phyloP scores from a whole-genome alignment of 495 filamentous ascomycete species.

The Aspergillus asperescens region DNA sequence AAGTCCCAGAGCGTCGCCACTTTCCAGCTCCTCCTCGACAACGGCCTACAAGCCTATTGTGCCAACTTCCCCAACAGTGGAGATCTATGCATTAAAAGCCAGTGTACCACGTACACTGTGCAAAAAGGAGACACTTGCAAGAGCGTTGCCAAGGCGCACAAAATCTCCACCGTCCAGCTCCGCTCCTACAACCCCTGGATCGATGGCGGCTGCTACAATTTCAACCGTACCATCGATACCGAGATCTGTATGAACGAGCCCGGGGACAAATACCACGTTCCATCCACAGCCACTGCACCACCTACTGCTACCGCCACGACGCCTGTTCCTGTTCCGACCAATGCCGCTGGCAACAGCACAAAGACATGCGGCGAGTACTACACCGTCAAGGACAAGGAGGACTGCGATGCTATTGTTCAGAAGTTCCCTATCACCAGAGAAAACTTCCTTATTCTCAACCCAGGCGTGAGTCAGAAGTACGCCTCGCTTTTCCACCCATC shows the following conservation, averaged over 20 bases:
- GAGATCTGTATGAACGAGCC: constrained; percentile 3
- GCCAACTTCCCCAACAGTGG: neutral
- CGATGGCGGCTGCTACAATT: constrained; percentile 7
- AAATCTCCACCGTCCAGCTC: constrained; percentile 18
- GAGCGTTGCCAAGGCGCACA: constrained; percentile 15
- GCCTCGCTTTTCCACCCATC: neutral
- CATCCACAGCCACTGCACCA: neutral
- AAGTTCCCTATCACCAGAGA: neutral
- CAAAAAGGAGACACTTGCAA: constrained; percentile 20
- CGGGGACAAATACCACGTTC: neutral
- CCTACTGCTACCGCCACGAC: neutral
- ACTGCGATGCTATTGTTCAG: neutral
- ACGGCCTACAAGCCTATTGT: constrained; percentile 1
- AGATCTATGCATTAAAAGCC: neutral
- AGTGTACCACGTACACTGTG: neutral
- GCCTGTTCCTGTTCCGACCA: neutral
- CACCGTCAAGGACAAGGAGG: neutral
- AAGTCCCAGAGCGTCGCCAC: neutral
- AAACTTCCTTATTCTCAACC: constrained; percentile 3
- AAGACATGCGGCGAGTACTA: neutral
- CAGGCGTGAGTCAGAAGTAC: constrained; percentile 2
- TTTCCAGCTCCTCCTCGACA: neutral
- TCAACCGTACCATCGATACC: constrained; percentile 1
- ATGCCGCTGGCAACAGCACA: neutral
- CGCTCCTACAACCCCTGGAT: constrained; percentile 16